Conservation (phyloP, 2,329 filamentous ascomycete species). For the Botryotinia globosa region DNA sequence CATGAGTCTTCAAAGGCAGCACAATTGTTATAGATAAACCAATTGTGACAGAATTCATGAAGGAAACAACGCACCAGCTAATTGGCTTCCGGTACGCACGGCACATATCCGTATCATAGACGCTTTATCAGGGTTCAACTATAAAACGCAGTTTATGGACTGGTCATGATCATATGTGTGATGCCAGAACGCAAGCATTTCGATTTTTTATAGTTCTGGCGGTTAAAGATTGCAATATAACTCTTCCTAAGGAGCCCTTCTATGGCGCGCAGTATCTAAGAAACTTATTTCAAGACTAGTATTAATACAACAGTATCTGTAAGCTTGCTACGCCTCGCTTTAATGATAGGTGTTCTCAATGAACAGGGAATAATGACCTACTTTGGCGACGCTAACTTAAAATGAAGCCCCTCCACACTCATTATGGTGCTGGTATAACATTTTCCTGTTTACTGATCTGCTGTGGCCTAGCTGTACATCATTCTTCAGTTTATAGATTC, state of each 20-base stretch:
- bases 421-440: neutral
- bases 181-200: neutral
- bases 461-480: neutral
- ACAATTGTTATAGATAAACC: neutral
- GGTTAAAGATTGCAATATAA: neutral
- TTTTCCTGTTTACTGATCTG: neutral
- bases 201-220: neutral
- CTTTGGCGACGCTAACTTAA: neutral
- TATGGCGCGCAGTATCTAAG: neutral
- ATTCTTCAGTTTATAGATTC: neutral
- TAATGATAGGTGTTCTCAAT: neutral
- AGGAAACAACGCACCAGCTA: neutral
- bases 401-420: neutral
- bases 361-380: neutral
- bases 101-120: neutral
- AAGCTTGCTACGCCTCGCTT: neutral
- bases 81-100: neutral
- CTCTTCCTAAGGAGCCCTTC: neutral
- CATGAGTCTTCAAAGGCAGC: neutral
- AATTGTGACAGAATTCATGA: neutral
- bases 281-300: neutral
- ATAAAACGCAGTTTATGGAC: neutral
- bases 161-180: neutral
- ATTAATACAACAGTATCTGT: neutral
- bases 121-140: neutral